Conservation (phyloP, 495 filamentous ascomycete species). For the Aspergillus incahuasiensis region DNA sequence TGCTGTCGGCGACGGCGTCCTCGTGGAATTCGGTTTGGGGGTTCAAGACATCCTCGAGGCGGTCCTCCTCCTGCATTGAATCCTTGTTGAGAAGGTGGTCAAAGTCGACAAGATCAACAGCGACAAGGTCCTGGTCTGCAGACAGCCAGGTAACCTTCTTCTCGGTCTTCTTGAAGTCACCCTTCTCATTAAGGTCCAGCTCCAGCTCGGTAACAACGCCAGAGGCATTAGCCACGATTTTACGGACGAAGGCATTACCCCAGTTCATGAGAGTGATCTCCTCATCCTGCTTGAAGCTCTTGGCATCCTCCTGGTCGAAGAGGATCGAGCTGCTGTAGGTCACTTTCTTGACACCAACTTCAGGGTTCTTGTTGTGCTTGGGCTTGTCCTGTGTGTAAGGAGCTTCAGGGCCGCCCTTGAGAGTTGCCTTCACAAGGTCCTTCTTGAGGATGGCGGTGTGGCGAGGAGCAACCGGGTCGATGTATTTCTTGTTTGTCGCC, state of each 20-base stretch:
- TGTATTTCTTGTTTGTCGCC: slow-evolving; percentile 93
- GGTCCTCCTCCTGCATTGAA: slow-evolving; percentile 75
- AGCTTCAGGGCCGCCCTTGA: slow-evolving; percentile 65
- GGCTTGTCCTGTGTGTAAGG: slow-evolving; percentile 66
- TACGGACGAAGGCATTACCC: slow-evolving; percentile 86
- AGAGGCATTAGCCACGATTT: slow-evolving; percentile 55
- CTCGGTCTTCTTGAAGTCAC: slow-evolving; percentile 88
- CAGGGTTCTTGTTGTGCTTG: slow-evolving; percentile 81
- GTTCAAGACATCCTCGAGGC: slow-evolving; percentile 75
- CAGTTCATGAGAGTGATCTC: slow-evolving; percentile 95
- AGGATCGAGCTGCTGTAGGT: slow-evolving; percentile 65
- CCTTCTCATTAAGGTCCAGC: slow-evolving; percentile 76
- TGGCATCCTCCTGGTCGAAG: slow-evolving; percentile 82
- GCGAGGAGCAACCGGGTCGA: slow-evolving; percentile 80
- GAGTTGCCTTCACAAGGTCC: slow-evolving; percentile 59
- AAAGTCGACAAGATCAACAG: slow-evolving; percentile 84
- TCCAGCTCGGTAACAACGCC: slow-evolving; percentile 62
- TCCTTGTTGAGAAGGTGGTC: slow-evolving; percentile 93
- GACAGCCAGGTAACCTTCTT: slow-evolving; percentile 95
- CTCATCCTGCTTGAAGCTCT: slow-evolving; percentile 75
- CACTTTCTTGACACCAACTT: slow-evolving; percentile 80
- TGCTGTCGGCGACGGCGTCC: slow-evolving; percentile 72
- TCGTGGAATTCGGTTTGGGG: slow-evolving; percentile 70
- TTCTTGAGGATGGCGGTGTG: slow-evolving; percentile 74
- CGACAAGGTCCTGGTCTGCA: slow-evolving; percentile 67